These are phyloP conservation scores for Lachancea sp. DNA, from an alignment of 805 yeast species.

Conservation along the genomic window DNA sequence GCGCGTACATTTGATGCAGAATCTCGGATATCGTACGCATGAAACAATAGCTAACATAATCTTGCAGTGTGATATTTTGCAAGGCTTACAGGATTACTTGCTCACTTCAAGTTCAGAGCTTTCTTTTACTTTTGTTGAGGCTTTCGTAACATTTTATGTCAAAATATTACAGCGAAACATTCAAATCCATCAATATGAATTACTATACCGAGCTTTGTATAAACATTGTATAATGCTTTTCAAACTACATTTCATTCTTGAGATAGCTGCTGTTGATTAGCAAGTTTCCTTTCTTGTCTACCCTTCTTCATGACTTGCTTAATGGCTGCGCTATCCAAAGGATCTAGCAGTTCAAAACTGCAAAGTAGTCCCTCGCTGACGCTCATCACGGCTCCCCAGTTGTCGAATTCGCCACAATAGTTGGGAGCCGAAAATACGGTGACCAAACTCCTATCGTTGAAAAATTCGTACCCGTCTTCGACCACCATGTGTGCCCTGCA, in stretches of 20 bases:
- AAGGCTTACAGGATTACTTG: too few relatives aligned
- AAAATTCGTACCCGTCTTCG: constrained; percentile 82
- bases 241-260: background rate
- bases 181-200: background rate
- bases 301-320: constrained; percentile 93
- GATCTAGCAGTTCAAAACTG: constrained; percentile 88
- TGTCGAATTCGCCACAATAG: constrained; percentile 50
- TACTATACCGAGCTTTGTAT: constrained; percentile 1
- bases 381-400: constrained; percentile 98
- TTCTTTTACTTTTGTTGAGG: too few relatives aligned
- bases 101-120: too few relatives aligned
- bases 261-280: constrained; percentile 34
- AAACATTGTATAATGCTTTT: constrained; percentile 1
- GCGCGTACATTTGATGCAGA: too few relatives aligned
- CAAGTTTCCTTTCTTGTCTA: constrained; percentile 74
- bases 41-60: too few relatives aligned
- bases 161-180: background rate
- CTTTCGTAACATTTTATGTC: too few relatives aligned
- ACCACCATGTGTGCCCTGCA: constrained; percentile 88
- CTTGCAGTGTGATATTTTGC: too few relatives aligned
- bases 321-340: constrained; percentile 85
- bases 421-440: constrained; percentile 81
- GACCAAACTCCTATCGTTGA: constrained; percentile 64
- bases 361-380: constrained; percentile 89
- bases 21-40: too few relatives aligned